phyloP scores from a whole-genome alignment of 805 yeast species.

The Jamesozyma piceae region DNA sequence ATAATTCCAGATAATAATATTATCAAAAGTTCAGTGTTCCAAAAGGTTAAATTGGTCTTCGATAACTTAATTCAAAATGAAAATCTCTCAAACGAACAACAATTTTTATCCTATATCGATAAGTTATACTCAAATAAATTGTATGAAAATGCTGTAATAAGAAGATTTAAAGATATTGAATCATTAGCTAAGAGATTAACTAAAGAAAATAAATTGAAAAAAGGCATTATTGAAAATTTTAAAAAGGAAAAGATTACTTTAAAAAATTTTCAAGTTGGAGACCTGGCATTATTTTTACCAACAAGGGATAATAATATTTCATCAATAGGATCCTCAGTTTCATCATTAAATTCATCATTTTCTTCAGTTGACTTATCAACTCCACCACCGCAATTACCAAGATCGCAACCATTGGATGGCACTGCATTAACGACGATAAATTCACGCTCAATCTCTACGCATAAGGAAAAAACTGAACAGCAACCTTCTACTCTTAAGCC shows the following conservation, averaged over 20 bases:
- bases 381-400: conserved; percentile 15
- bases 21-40: conserved; percentile 42
- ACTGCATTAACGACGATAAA: not conserved
- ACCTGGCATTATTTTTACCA: conserved; percentile 77
- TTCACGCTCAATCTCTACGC: conserved; percentile 3
- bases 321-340: conserved; percentile 9
- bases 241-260: conserved; percentile 48
- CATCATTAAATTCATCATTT: conserved; percentile 28
- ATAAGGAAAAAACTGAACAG: conserved; percentile 6
- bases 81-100: not conserved
- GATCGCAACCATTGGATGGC: conserved; percentile 13
- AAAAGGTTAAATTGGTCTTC: conserved; percentile 16
- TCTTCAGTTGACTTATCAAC: conserved; percentile 29
- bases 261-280: conserved; percentile 58
- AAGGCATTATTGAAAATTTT: conserved; percentile 21
- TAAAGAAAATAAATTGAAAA: conserved; percentile 39
- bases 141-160: conserved; percentile 42
- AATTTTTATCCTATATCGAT: conserved; percentile 8
- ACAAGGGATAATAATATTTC: conserved; percentile 38
- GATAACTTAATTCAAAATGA: conserved; percentile 8
- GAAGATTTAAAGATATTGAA: conserved; percentile 84
- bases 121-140: conserved; percentile 23
- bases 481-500: not conserved
- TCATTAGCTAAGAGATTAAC: conserved; percentile 77
- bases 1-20: conserved; percentile 3